A percentile compares a stretch with the other conserved stretches of the same genome.
phyloP scores from a whole-genome alignment of 75 land plant genomes.

The Pinus albicaulis region DNA sequence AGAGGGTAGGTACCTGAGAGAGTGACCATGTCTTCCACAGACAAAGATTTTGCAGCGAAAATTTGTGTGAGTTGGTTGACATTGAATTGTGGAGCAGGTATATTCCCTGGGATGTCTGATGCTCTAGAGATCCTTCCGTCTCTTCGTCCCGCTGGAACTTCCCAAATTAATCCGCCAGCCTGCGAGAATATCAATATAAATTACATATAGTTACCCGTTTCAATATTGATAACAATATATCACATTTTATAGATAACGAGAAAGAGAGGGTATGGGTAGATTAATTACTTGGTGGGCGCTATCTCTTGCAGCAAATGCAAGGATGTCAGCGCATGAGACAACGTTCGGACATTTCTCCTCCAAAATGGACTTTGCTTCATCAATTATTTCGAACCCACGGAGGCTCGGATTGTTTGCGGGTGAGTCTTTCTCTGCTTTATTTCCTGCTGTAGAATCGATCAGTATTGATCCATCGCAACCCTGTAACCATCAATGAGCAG shows the following conservation, averaged over 20 bases:
- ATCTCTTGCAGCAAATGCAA: constrained; percentile 18
- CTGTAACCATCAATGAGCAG: neutral
- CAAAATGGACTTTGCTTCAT: constrained; percentile 8
- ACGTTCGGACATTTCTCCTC: constrained; percentile 17
- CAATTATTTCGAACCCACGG: constrained; percentile 12
- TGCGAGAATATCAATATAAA: no score
- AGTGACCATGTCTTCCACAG: constrained; percentile 73
- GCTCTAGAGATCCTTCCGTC: constrained; percentile 62
- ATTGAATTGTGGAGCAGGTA: constrained; percentile 44
- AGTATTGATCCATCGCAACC: constrained; percentile 27
- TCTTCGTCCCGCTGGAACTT: constrained; percentile 55
- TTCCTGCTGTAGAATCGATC: neutral
- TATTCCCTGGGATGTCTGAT: constrained; percentile 32
- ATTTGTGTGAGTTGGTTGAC: constrained; percentile 45
- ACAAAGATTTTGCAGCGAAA: constrained; percentile 60
- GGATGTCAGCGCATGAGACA: constrained; percentile 22
- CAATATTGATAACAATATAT: constrained; percentile 10
- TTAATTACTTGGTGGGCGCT: neutral
- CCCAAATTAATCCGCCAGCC: constrained; percentile 15
- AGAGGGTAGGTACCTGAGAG: constrained; percentile 65
- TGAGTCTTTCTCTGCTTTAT: constrained; percentile 16
- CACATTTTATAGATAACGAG: no score
- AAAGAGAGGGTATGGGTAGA: no score
- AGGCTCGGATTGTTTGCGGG: constrained; percentile 10
- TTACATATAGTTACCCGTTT: no score